Conservation (phyloP, 208 protist species). For the Vickermania ingenoplastis region DNA sequence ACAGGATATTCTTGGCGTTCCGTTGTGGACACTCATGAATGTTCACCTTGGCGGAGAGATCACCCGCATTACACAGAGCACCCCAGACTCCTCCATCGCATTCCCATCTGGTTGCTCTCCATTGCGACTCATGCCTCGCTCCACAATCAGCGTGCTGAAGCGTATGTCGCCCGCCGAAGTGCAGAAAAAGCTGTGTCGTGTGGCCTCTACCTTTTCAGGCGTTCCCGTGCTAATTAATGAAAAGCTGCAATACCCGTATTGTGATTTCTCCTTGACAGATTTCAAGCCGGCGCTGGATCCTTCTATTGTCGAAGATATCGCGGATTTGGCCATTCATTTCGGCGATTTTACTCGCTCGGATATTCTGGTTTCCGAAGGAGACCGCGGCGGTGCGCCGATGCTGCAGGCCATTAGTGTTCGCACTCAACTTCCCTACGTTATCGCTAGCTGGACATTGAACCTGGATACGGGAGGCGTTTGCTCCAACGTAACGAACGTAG, state of each 20-base stretch:
- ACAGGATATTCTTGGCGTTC: background rate
- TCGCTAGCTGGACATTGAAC: constrained; percentile 19
- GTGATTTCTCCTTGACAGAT: constrained; percentile 28
- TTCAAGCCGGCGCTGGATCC: constrained; percentile 24
- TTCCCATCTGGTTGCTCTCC: background rate
- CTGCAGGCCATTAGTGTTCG: constrained; percentile 21
- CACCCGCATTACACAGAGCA: background rate
- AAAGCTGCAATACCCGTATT: constrained; percentile 19
- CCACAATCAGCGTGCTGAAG: constrained; percentile 8
- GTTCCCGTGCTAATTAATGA: constrained; percentile 17
- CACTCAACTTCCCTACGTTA: constrained; percentile 17
- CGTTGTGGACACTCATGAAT: constrained; percentile 2
- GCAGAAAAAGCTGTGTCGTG: constrained; percentile 3
- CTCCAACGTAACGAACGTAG: constrained; percentile 12
- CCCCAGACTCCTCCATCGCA: background rate
- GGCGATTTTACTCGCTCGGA: constrained; percentile 11
- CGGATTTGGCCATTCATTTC: constrained; percentile 21
- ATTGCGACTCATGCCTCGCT: constrained; percentile 5
- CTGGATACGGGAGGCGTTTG: background rate
- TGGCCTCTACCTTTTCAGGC: constrained; percentile 14
- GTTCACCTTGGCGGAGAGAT: constrained; percentile 5
- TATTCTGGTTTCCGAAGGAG: constrained; percentile 29
- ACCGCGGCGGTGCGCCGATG: constrained; percentile 25
- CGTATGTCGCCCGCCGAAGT: constrained; percentile 9
- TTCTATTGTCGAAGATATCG: constrained; percentile 30